Evolutionary conservation across 2,329 filamentous ascomycete genomes (phyloP).

Genomic region (Ophiostoma perfectum): DNA sequence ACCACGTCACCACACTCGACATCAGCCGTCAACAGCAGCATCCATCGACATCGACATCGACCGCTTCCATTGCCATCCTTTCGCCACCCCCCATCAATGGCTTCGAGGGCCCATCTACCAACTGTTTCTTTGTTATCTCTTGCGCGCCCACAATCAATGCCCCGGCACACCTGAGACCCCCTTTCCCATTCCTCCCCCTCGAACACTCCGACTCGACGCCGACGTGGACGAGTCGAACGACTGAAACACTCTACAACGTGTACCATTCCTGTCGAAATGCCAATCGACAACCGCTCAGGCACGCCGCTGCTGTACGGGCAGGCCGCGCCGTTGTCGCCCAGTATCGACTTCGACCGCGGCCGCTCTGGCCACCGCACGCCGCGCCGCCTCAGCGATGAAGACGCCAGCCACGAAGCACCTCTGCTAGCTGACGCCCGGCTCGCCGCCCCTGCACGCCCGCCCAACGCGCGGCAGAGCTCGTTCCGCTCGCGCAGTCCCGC

Average conservation of each 20-base stretch:
- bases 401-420: background rate
- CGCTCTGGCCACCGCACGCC: slow-evolving; percentile 1
- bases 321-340: background rate
- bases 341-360: slow-evolving; percentile 1
- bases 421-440: background rate
- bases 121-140: background rate
- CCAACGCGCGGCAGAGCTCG: slow-evolving; percentile 52
- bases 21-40: background rate
- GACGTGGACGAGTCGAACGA: background rate
- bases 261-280: background rate
- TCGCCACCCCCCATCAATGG: background rate
- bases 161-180: background rate
- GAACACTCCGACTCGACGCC: background rate
- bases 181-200: background rate
- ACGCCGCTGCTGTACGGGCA: background rate
- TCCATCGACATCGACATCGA: slow-evolving; percentile 1
- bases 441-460: background rate
- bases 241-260: background rate
- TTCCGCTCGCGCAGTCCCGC: slow-evolving; percentile 76
- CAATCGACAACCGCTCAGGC: background rate
- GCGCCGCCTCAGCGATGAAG: slow-evolving; percentile 2
- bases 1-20: slow-evolving; percentile 7
- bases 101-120: background rate
- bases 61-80: background rate
- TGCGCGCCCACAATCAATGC: background rate